These are phyloP conservation scores for Boletellus ananiceps DNA, from an alignment of 768 basidiomycete species.

Conservation along the genomic window DNA sequence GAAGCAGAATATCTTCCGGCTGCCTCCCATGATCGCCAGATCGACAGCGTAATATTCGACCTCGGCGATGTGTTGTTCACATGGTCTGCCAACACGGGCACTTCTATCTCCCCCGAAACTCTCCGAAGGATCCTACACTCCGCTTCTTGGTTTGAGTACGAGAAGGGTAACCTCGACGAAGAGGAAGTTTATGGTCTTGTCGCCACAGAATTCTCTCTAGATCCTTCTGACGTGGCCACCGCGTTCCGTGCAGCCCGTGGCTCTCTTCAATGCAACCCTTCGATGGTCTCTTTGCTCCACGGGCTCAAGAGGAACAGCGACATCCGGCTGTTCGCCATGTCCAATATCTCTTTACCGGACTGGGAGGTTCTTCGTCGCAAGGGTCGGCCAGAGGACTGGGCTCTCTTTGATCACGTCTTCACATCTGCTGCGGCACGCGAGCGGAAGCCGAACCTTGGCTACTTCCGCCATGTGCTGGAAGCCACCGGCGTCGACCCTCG, in stretches of 20 bases:
- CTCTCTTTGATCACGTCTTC: constrained; percentile 18
- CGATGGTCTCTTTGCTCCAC: constrained; percentile 13
- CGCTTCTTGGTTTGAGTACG: constrained; percentile 19
- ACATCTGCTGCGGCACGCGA: constrained; percentile 16
- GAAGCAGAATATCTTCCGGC: not conserved
- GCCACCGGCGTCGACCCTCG: constrained; percentile 16
- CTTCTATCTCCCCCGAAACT: constrained; percentile 12
- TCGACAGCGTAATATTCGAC: constrained; percentile 22
- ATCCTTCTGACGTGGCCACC: constrained; percentile 8
- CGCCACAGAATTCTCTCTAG: constrained; percentile 12
- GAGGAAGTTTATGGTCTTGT: constrained; percentile 6
- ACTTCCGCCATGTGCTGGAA: constrained; percentile 13
- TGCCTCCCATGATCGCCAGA: constrained; percentile 4
- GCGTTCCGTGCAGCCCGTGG: constrained; percentile 6
- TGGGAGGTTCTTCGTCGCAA: constrained; percentile 17
- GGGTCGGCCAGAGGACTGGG: constrained; percentile 12
- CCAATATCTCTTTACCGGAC: constrained; percentile 19
- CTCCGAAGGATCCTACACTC: constrained; percentile 14
- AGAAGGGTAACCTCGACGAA: constrained; percentile 16
- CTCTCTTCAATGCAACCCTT: constrained; percentile 5
- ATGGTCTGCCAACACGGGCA: constrained; percentile 18
- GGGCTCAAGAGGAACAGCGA: constrained; percentile 7
- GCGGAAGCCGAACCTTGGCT: constrained; percentile 23
- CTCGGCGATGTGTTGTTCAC: constrained; percentile 20
- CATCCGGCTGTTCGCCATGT: constrained; percentile 20